Conservation (phyloP, 805 yeast species). For the Kuraishia borneana region DNA sequence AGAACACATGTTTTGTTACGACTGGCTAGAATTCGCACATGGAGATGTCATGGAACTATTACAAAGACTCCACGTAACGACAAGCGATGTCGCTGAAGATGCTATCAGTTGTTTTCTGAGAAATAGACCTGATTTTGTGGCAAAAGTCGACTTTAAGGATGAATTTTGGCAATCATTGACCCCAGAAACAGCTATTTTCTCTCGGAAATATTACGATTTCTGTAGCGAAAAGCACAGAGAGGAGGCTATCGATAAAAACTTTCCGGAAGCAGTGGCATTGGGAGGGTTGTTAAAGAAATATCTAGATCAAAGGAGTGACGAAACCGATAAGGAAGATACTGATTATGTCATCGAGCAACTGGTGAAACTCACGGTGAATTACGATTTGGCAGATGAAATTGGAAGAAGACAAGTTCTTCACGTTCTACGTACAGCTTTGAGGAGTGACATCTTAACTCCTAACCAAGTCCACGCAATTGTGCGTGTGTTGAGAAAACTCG, state of each 20-base stretch:
- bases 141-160: slow-evolving; percentile 48
- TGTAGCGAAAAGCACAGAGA: slow-evolving; percentile 43
- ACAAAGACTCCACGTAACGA: slow-evolving; percentile 60
- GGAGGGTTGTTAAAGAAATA: slow-evolving; percentile 50
- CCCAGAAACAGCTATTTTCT: slow-evolving; percentile 64
- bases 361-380: slow-evolving; percentile 49
- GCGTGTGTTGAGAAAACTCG: slow-evolving; percentile 55
- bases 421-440: slow-evolving; percentile 45
- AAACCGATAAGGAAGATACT: slow-evolving; percentile 28
- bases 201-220: slow-evolving; percentile 53
- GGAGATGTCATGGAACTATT: slow-evolving; percentile 65
- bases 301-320: slow-evolving; percentile 32
- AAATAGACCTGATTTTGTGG: slow-evolving; percentile 49
- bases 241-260: slow-evolving; percentile 51
- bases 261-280: slow-evolving; percentile 71
- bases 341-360: slow-evolving; percentile 73
- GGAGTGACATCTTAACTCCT: slow-evolving; percentile 46
- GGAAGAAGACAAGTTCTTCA: slow-evolving; percentile 73
- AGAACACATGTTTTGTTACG: slow-evolving; percentile 48
- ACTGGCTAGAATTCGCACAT: slow-evolving; percentile 62
- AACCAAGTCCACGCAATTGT: slow-evolving; percentile 43
- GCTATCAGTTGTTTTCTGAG: slow-evolving; percentile 59
- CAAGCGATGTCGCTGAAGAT: slow-evolving; percentile 52
- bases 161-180: slow-evolving; percentile 61
- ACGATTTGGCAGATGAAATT: slow-evolving; percentile 83